Conservation (phyloP, 2,329 filamentous ascomycete genomes). For the Neofusicoccum kwambonambiense region DNA sequence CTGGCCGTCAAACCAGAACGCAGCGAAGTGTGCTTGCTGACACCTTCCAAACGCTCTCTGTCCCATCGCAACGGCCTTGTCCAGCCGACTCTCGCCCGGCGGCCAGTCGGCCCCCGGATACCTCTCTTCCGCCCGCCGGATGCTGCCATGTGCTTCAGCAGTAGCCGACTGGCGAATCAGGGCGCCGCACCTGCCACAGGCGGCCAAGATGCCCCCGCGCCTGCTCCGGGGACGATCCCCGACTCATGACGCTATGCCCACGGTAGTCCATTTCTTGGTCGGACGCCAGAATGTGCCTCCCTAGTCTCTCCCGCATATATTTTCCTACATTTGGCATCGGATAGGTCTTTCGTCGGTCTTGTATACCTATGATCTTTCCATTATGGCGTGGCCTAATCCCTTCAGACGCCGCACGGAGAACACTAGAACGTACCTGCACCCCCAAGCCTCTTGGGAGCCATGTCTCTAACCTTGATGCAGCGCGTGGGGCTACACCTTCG, state of each 20-base stretch:
- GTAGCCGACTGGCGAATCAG: not conserved
- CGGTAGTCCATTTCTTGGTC: not conserved
- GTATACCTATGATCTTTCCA: not conserved
- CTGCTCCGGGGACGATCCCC: not conserved
- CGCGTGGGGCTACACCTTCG: slow-evolving; percentile 66
- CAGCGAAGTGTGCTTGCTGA: no score
- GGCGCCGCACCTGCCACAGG: not conserved
- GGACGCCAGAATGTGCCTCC: not conserved
- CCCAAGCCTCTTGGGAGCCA: not conserved
- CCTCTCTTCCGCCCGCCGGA: not conserved
- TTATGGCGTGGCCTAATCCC: slow-evolving; percentile 46
- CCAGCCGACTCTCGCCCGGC: not conserved
- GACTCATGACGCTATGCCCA: slow-evolving; percentile 10
- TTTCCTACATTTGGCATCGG: not conserved
- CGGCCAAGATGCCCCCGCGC: not conserved
- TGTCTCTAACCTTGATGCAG: slow-evolving; percentile 27
- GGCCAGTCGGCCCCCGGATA: not conserved
- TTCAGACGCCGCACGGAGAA: slow-evolving; percentile 44
- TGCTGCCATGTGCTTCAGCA: not conserved
- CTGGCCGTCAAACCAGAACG: not conserved
- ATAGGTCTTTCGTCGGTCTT: not conserved
- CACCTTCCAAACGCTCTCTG: not conserved
- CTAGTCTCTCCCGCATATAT: not conserved
- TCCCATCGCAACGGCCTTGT: not conserved
- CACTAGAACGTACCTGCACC: slow-evolving; percentile 35